Evolutionary conservation across 2,329 filamentous ascomycete genomes (phyloP).

Genomic region (Trichoderma sp.): DNA sequence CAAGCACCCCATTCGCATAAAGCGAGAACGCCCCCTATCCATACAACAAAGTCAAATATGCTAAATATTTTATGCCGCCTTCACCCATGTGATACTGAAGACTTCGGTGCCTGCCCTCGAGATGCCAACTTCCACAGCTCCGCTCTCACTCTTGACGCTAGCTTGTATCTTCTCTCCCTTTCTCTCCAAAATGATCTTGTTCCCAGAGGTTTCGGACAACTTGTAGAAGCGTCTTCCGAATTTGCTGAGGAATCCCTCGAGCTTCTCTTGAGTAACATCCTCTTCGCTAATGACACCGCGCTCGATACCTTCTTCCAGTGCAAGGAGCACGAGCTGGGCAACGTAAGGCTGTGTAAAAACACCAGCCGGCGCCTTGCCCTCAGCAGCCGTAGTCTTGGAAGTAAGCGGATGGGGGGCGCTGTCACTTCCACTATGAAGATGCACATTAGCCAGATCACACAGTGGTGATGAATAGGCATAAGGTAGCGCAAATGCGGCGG

Average conservation of each 20-base stretch:
- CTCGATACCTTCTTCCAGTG: constrained; percentile 62
- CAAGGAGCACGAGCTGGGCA: constrained; percentile 62
- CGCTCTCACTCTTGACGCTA: constrained; percentile 42
- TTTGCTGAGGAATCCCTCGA: constrained; percentile 56
- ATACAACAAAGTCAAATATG: not conserved
- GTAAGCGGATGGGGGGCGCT: constrained; percentile 63
- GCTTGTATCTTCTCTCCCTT: constrained; percentile 43
- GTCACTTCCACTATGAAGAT: constrained; percentile 51
- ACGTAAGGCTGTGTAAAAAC: constrained; percentile 79
- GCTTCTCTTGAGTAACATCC: constrained; percentile 55
- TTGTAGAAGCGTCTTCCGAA: constrained; percentile 58
- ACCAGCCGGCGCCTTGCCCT: constrained; percentile 64
- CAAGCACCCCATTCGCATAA: not conserved
- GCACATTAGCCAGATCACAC: not conserved
- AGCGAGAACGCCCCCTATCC: not conserved
- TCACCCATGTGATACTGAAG: constrained; percentile 43
- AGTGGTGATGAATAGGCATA: not conserved
- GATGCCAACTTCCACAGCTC: constrained; percentile 45
- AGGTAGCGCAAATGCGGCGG: not conserved
- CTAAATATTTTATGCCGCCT: not conserved
- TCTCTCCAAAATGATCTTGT: constrained; percentile 42
- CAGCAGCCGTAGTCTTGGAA: constrained; percentile 54
- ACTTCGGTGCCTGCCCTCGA: constrained; percentile 44
- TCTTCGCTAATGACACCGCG: constrained; percentile 52
- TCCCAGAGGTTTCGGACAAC: constrained; percentile 32